Evolutionary conservation across 2,329 filamentous ascomycete genomes (phyloP), one percentile per base, ranked within the genome.

Genomic region (Aspergillus cejpii): DNA sequence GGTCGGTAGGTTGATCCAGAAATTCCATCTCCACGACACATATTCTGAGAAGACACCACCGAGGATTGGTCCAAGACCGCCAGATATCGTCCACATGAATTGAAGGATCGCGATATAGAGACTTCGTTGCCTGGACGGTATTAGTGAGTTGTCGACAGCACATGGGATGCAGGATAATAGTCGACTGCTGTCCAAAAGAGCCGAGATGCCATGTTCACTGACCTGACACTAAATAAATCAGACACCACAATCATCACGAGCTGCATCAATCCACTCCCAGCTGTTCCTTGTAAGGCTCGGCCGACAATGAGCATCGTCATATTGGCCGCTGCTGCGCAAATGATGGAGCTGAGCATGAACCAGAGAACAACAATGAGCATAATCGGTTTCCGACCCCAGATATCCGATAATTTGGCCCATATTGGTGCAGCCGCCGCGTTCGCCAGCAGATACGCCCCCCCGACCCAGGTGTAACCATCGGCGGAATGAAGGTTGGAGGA

Each of bases 1-100:
- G 14, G 78, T 66, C 0, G 76, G 76, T 0, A 68, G 59, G 33
- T 79, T 79, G 54, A 79, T 73, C 65, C 74, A 79, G 51, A 77
- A 78, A 29, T 68, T 71, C 73, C 75, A 79, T 39, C 75, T 61
- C 75, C 74, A 79, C 6, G 62, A 48, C 11, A 56, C 50, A 29
- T 56, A 52, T 34, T 65, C 44, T 2, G 66, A 56, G 50, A 78
- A 74, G 0, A 67, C 67, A 33, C 76, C 76, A 1, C 76, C 76
- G 0, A 79, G 54, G 1, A 80, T 56, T 0, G 77, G 77, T 0
- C 77, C 76, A n/a, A 72, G 60, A 0, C 70, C 70, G 1, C 74
- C 73, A 10, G 74, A 75, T 3, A 79, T 45, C 0, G 73, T 75
- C 76, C 76, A 80, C 31, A 78, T 70, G 0, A 72, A 65, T 43